Percentiles rank a stretch among this genome's conserved stretches.
Conservation (phyloP, 164 flowering plant genomes). For the Pachysandra terminalis region DNA sequence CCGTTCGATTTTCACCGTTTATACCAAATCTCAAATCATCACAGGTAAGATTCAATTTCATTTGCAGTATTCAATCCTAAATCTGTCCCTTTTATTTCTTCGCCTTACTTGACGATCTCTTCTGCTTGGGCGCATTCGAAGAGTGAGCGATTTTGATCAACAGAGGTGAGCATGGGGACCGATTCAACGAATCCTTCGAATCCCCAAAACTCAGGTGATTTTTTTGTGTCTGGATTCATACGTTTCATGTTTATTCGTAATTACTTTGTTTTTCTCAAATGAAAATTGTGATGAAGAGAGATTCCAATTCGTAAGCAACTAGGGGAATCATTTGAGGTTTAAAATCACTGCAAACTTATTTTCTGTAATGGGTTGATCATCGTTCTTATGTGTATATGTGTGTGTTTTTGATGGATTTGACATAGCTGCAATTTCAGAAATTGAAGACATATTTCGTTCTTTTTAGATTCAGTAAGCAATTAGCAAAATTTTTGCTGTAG, state of each 20-base stretch:
- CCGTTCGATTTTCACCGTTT: too few relatives aligned
- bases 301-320: not conserved
- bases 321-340: not conserved
- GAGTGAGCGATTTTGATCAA: not conserved
- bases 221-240: not conserved
- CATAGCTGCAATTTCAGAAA: too few relatives aligned
- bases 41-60: too few relatives aligned
- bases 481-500: too few relatives aligned
- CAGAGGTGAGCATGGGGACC: slow-evolving; percentile 28
- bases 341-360: not conserved
- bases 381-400: not conserved
- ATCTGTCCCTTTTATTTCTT: not conserved
- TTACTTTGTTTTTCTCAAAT: not conserved
- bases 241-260: not conserved
- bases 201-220: slow-evolving; percentile 30
- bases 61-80: too few relatives aligned
- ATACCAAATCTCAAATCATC: too few relatives aligned
- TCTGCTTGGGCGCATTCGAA: not conserved
- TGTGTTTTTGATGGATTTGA: too few relatives aligned
- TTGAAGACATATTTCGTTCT: too few relatives aligned
- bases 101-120: not conserved
- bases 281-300: not conserved
- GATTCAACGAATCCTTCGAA: slow-evolving; percentile 28
- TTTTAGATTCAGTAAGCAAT: too few relatives aligned
- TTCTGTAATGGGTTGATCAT: not conserved